Conservation (phyloP, 75 land plant species). For the Sequoia sempervirens region DNA sequence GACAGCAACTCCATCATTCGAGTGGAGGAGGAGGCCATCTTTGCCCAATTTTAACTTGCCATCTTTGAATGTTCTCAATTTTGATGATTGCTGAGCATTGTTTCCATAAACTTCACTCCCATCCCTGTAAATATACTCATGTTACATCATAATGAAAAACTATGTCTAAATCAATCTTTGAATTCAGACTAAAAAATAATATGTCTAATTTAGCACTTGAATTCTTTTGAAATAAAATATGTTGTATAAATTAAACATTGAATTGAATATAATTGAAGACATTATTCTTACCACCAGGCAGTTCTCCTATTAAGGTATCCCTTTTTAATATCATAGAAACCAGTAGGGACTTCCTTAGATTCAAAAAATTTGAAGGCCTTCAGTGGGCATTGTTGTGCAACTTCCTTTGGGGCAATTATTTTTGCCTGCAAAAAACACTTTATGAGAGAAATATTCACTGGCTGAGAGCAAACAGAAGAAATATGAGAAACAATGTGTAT, state of each 20-base stretch:
- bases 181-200: too few species aligned
- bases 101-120: constrained; percentile 72
- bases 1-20: constrained; percentile 39
- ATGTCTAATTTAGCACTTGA: too few species aligned
- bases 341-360: constrained; percentile 18
- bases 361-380: constrained; percentile 48
- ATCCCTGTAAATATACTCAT: constrained; percentile 37
- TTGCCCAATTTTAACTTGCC: constrained; percentile 49
- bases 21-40: constrained; percentile 45
- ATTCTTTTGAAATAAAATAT: too few species aligned
- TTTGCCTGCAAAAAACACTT: constrained; percentile 20
- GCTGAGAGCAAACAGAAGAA: not conserved
- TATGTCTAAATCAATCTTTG: too few species aligned
- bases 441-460: not conserved
- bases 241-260: too few species aligned
- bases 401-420: constrained; percentile 24
- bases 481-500: not conserved
- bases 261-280: too few species aligned
- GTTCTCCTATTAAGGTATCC: constrained; percentile 50
- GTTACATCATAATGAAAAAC: too few species aligned
- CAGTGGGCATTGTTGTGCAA: constrained; percentile 44
- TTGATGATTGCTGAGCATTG: constrained; percentile 16
- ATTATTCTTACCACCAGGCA: constrained; percentile 56
- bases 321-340: constrained; percentile 15
- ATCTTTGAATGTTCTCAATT: constrained; percentile 50